These are phyloP conservation scores for Quercus cerris DNA, from an alignment of 306 rosid genomes.

Conservation along the genomic window DNA sequence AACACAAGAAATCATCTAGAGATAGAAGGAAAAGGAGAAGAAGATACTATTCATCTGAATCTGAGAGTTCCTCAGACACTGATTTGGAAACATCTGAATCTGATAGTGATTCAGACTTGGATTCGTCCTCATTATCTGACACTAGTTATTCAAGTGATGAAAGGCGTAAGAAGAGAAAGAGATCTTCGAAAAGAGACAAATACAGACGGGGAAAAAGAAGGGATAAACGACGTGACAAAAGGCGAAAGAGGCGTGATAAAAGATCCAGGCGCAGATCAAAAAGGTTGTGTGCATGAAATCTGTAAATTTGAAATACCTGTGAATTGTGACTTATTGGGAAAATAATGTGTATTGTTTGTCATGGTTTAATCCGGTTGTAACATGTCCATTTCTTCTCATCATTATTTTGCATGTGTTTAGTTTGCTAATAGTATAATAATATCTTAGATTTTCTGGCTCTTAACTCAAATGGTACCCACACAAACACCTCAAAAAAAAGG, in stretches of 20 bases:
- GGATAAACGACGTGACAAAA: slow-evolving; percentile 67
- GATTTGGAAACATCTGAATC: slow-evolving; percentile 71
- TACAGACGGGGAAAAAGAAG: slow-evolving; percentile 58
- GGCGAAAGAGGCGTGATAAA: slow-evolving; percentile 55
- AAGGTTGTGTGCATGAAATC: slow-evolving; percentile 46
- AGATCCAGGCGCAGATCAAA: slow-evolving; percentile 64
- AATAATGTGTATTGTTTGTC: background rate
- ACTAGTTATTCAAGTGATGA: slow-evolving; percentile 81
- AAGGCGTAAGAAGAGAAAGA: slow-evolving; percentile 75
- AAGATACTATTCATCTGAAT: slow-evolving; percentile 58
- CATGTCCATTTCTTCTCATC: background rate
- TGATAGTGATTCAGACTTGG: slow-evolving; percentile 80
- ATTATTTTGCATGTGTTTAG: background rate
- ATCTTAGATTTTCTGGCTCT: background rate
- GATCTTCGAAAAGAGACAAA: slow-evolving; percentile 68
- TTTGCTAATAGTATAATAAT: background rate
- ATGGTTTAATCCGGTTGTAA: background rate
- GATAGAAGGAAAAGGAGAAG: slow-evolving; percentile 67
- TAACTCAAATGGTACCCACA: background rate
- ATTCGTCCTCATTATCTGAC: slow-evolving; percentile 64
- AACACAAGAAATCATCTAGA: slow-evolving; percentile 66
- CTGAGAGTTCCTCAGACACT: slow-evolving; percentile 79
- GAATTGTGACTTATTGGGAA: background rate
- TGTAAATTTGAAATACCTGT: background rate
- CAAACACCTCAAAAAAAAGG: too few relatives aligned